These are phyloP conservation scores for Diaporthe citri DNA, from an alignment of 2,329 filamentous ascomycete genomes.

Conservation along the genomic window DNA sequence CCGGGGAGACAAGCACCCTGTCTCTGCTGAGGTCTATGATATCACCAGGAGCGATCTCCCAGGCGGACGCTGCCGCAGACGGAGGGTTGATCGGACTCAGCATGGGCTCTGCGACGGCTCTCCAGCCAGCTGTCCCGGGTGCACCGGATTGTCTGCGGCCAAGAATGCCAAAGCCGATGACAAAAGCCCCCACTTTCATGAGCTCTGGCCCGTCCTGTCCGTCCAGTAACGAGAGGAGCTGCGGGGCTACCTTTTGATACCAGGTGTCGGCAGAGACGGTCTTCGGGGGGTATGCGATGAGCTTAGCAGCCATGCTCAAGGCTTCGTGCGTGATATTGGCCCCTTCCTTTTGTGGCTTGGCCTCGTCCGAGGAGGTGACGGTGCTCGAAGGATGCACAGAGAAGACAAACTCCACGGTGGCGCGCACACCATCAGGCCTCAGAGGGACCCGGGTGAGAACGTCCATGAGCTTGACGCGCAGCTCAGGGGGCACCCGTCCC, in stretches of 20 bases:
- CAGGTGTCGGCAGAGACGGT: conserved; percentile 67
- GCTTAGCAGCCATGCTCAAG: conserved; percentile 70
- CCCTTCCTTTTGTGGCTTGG: conserved; percentile 65
- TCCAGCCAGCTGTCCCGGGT: conserved; percentile 73
- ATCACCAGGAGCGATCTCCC: conserved; percentile 48
- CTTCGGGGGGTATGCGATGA: conserved; percentile 71
- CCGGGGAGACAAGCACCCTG: conserved; percentile 59
- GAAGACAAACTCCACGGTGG: conserved; percentile 78
- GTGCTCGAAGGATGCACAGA: conserved; percentile 72
- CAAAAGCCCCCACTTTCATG: conserved; percentile 69
- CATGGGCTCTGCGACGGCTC: conserved; percentile 70
- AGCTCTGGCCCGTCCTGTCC: conserved; percentile 69
- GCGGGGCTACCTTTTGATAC: conserved; percentile 71
- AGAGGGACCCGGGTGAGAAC: conserved; percentile 72
- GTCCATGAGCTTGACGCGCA: conserved; percentile 68
- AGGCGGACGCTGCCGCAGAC: not conserved
- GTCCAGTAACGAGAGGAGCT: conserved; percentile 73
- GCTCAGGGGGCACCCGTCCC: conserved; percentile 68
- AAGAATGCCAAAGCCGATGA: conserved; percentile 76
- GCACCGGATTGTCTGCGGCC: conserved; percentile 74
- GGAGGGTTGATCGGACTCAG: conserved; percentile 63
- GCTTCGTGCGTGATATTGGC: conserved; percentile 78
- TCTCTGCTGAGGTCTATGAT: conserved; percentile 61
- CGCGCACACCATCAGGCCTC: conserved; percentile 72
- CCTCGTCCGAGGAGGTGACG: conserved; percentile 54